Conservation (phyloP, 1,284 basidiomycete genomes). For the Neonothopanus nambi region DNA sequence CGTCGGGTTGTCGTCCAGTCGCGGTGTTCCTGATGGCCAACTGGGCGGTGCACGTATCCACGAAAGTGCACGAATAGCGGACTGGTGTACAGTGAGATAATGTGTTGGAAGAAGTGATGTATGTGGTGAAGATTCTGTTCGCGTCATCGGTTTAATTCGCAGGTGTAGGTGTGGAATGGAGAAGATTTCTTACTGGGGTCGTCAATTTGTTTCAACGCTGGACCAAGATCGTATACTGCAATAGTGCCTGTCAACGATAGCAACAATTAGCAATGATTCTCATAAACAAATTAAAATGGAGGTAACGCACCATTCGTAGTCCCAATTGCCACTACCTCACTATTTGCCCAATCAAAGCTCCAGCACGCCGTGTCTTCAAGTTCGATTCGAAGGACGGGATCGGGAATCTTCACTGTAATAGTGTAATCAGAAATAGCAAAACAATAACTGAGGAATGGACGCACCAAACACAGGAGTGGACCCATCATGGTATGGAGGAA, state of each 20-base stretch:
- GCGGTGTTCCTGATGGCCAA: slow-evolving; percentile 44
- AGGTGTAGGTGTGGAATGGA: background rate
- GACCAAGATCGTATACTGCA: slow-evolving; percentile 70
- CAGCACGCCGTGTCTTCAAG: slow-evolving; percentile 72
- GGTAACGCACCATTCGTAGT: slow-evolving; percentile 76
- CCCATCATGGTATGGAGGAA: slow-evolving; percentile 25
- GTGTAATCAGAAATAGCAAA: background rate
- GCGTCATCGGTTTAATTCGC: no score
- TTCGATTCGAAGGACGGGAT: slow-evolving; percentile 70
- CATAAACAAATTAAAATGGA: background rate
- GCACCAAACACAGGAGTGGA: slow-evolving; percentile 43
- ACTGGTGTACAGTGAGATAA: slow-evolving; percentile 73
- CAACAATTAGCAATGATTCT: background rate
- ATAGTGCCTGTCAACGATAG: slow-evolving; percentile 56
- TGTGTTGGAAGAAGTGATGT: slow-evolving; percentile 64
- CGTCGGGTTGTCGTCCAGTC: slow-evolving; percentile 59
- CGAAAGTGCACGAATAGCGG: slow-evolving; percentile 70
- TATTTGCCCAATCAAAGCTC: slow-evolving; percentile 86
- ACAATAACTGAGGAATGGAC: slow-evolving; percentile 12
- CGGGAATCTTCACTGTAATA: slow-evolving; percentile 53
- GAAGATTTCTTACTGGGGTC: slow-evolving; percentile 27
- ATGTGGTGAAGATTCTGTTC: slow-evolving; percentile 27
- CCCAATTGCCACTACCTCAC: slow-evolving; percentile 75
- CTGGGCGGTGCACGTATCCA: slow-evolving; percentile 72
- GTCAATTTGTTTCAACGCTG: slow-evolving; percentile 41